Percentiles rank a stretch among this genome's conserved stretches.
Conservation (phyloP, 2,329 filamentous ascomycete genomes). For the Pyrenochaeta sp. region DNA sequence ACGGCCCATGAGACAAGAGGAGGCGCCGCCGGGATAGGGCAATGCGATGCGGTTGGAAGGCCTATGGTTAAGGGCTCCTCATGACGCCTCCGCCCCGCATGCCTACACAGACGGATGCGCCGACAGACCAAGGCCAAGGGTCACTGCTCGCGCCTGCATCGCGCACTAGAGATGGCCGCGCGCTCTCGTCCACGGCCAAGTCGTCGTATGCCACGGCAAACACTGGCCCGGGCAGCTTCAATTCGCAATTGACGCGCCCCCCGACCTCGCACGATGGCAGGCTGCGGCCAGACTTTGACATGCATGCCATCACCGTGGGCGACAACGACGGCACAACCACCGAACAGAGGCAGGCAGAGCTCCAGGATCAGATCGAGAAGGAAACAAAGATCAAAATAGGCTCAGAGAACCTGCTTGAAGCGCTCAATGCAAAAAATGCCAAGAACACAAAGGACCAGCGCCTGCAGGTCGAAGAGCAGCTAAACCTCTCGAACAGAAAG, state of each 20-base stretch:
- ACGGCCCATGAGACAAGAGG: conserved; percentile 45
- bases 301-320: conserved; percentile 60
- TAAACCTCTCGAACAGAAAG: conserved; percentile 84
- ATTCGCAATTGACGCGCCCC: conserved; percentile 77
- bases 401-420: conserved; percentile 97
- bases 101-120: conserved; percentile 47
- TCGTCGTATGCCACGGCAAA: conserved; percentile 73
- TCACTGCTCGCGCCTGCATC: conserved; percentile 52
- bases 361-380: conserved; percentile 87
- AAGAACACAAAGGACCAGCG: conserved; percentile 84
- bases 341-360: conserved; percentile 76
- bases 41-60: conserved; percentile 48
- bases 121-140: conserved; percentile 45
- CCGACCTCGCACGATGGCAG: conserved; percentile 70
- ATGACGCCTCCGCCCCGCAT: conserved; percentile 51
- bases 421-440: conserved; percentile 89
- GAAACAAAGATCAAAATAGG: conserved; percentile 98
- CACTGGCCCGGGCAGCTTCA: conserved; percentile 80
- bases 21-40: conserved; percentile 35
- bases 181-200: conserved; percentile 60
- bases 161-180: conserved; percentile 61
- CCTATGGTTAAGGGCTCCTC: conserved; percentile 49
- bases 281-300: conserved; percentile 63
- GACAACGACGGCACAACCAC: conserved; percentile 67
- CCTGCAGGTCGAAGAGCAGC: conserved; percentile 73